Evolutionary conservation across 352 stramenopile genomes (phyloP).

Genomic region (Globisporangium solare): DNA sequence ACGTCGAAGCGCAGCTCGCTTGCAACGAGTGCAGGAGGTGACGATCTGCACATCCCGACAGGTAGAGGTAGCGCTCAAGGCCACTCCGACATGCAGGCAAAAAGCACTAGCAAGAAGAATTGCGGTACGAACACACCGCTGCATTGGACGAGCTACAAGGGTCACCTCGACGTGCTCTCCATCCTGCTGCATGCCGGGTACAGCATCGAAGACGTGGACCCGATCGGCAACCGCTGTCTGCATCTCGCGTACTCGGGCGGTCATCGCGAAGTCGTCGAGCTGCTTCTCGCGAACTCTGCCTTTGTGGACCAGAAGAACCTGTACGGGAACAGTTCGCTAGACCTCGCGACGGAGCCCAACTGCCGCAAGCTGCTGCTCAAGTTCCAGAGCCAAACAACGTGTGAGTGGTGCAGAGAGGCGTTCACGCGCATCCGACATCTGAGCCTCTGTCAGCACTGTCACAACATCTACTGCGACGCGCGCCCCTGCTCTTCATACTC

Average conservation of each 20-base stretch:
- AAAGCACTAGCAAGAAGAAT: conserved; percentile 13
- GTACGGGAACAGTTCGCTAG: conserved; percentile 70
- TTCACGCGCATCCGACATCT: conserved; percentile 61
- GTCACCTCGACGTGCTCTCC: conserved; percentile 57
- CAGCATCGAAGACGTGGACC: conserved; percentile 56
- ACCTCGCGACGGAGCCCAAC: conserved; percentile 55
- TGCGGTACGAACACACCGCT: conserved; percentile 63
- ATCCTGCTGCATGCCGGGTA: conserved; percentile 69
- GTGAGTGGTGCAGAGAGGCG: conserved; percentile 74
- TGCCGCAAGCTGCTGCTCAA: conserved; percentile 63
- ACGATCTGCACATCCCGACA: background rate
- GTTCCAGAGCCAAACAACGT: conserved; percentile 52
- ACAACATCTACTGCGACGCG: conserved; percentile 74
- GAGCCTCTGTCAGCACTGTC: conserved; percentile 77
- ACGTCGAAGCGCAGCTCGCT: conserved; percentile 21
- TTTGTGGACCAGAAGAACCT: conserved; percentile 54
- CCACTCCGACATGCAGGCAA: background rate
- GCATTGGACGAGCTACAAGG: conserved; percentile 86
- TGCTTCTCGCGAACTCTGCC: conserved; percentile 62
- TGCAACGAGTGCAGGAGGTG: conserved; percentile 14
- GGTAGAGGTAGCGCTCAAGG: background rate
- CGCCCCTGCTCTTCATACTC: conserved; percentile 68
- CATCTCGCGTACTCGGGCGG: conserved; percentile 73
- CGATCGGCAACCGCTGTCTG: conserved; percentile 65
- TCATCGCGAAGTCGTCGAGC: conserved; percentile 60